Base-by-base conservation (phyloP, 768 basidiomycete species). In the Omphalotus guepiniiformis region DNA sequence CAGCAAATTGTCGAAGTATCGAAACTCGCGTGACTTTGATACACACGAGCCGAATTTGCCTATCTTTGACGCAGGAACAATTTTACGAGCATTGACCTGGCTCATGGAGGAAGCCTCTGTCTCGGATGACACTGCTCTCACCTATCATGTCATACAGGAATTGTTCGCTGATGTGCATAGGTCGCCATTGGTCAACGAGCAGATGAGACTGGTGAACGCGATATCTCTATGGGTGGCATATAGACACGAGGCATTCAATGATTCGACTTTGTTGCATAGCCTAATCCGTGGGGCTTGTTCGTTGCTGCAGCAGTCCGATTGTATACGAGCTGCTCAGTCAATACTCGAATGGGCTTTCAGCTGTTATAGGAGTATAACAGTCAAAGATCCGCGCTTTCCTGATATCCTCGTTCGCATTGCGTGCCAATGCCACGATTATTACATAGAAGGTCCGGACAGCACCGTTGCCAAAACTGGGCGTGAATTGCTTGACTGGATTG, bases 161-260 rank as follows among this genome's bases (percentile, higher is more conserved):
- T 71, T 95, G 12, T 80, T 94, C 52, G 73, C 82, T 4, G 73
- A 75, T 32, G 66, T 92, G 7, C 78, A 88, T 49, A 62, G 66
- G 8, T 79, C 81, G 0, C 83, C 83, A 16, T 73, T 96, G 30
- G 76, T 95, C 51, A 88, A 90, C 60, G 91, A 95, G 60, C 89
- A 94, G 59, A 63, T 82, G 32, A 81, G 94, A 11, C 67, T 84
- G 23, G 58, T 93, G 32, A 84, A 90, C 47, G 77, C 80, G 2
- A 66, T 95, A 37, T 80, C 79, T 22, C 64, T 97, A 23, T 84
- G 89, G 75, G 72, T 92, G 37, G 74, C 92, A 3, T 73, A 78
- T 32, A 76, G 80, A 48, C 62, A 70, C 37, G 60, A 72, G 22
- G 72, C 77, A 58, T 55, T 68, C 0, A 75, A 68, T 15, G 75